Conservation (phyloP, 169 alveolate genomes). For the Plasmodium malariae region DNA sequence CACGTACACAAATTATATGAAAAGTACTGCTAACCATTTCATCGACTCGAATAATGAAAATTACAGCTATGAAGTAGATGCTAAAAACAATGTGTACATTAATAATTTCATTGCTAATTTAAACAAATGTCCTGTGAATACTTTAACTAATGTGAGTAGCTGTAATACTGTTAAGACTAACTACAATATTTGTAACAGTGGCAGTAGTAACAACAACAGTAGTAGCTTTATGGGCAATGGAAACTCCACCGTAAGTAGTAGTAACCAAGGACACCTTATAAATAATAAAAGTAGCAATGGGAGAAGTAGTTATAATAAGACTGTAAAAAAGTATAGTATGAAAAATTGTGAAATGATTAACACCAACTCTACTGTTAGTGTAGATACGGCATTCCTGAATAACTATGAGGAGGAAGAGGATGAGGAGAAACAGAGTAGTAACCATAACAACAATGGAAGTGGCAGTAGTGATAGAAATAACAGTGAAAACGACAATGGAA, state of each 20-base stretch:
- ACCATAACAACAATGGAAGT: not conserved
- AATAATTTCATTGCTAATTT: not conserved
- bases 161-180: not conserved
- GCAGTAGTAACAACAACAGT: not conserved
- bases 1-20: not conserved
- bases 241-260: no score
- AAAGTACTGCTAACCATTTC: not conserved
- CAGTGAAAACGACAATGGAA: no score
- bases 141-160: not conserved
- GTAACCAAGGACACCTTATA: no score
- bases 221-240: slow-evolving; percentile 2
- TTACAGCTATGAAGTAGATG: slow-evolving; percentile 3
- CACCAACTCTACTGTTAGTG: slow-evolving; percentile 16
- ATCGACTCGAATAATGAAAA: slow-evolving; percentile 3
- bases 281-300: no score
- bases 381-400: slow-evolving; percentile 8
- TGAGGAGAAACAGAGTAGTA: not conserved
- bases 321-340: no score
- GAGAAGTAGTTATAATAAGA: no score
- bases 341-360: slow-evolving; percentile 19
- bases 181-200: not conserved
- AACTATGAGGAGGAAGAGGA: slow-evolving; percentile 18
- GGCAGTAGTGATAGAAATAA: not conserved
- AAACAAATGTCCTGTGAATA: slow-evolving; percentile 1
- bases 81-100: not conserved